A percentile compares a stretch with the other conserved stretches of the same genome.
phyloP scores from a whole-genome alignment of 2,329 filamentous ascomycete genomes.

The Dactylellina haptotyla region DNA sequence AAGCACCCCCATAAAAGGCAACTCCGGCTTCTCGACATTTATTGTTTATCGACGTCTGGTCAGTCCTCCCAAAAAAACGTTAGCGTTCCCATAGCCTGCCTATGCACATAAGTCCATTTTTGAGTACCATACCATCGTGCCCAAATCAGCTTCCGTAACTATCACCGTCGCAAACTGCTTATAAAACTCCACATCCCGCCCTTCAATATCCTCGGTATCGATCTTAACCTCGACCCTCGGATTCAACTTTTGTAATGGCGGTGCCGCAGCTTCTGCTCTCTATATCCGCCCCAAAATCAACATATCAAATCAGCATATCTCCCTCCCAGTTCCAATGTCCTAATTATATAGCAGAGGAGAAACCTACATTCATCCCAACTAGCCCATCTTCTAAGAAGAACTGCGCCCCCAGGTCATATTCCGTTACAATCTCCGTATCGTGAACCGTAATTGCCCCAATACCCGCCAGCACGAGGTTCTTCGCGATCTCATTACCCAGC shows the following conservation, averaged over 20 bases:
- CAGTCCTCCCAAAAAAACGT: constrained; percentile 62
- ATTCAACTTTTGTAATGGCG: constrained; percentile 85
- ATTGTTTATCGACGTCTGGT: constrained; percentile 74
- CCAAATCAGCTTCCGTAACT: constrained; percentile 84
- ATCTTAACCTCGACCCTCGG: constrained; percentile 81
- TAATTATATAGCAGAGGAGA: no score
- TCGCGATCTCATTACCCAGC: constrained; percentile 92
- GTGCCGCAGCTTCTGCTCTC: constrained; percentile 81
- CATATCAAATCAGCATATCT: neutral
- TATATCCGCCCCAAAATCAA: constrained; percentile 58
- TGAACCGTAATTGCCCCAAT: constrained; percentile 89
- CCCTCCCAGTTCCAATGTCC: neutral
- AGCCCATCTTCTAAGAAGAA: constrained; percentile 81
- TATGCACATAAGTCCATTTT: no score
- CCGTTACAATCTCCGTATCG: constrained; percentile 78
- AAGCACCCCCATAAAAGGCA: constrained; percentile 87
- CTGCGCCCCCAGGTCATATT: constrained; percentile 81
- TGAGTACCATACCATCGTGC: constrained; percentile 66
- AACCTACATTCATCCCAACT: constrained; percentile 76
- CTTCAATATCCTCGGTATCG: constrained; percentile 74
- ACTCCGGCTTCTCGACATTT: constrained; percentile 80
- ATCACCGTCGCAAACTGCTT: constrained; percentile 84
- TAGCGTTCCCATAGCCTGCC: neutral
- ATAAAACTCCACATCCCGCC: constrained; percentile 79
- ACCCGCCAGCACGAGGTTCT: constrained; percentile 94